A percentile compares a stretch with the other conserved stretches of the same genome.
phyloP scores from a whole-genome alignment of 2,329 filamentous ascomycete species.

The Exophiala spinifera region DNA sequence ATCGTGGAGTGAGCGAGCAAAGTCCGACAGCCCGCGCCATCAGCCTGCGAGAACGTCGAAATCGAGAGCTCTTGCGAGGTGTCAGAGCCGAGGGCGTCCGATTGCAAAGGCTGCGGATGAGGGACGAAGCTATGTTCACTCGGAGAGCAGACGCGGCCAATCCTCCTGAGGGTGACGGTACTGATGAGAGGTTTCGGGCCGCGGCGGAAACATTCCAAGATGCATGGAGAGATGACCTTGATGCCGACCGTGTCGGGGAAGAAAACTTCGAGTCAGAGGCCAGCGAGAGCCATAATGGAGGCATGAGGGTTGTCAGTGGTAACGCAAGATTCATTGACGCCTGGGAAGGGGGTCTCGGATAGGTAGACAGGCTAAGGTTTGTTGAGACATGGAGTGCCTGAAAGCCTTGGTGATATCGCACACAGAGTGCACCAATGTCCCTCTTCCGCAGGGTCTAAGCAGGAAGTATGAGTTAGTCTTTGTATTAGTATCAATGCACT shows the following conservation, averaged over 20 bases:
- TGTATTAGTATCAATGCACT: too few relatives aligned
- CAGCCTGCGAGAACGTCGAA: constrained; percentile 21
- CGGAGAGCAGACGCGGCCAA: constrained; percentile 2
- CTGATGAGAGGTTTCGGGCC: not conserved
- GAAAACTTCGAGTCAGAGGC: constrained; percentile 26
- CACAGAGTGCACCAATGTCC: too few relatives aligned
- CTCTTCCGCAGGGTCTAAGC: too few relatives aligned
- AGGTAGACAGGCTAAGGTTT: not conserved
- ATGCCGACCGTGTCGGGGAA: constrained; percentile 28
- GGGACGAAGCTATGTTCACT: constrained; percentile 15
- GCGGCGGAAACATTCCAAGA: constrained; percentile 7
- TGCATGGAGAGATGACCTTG: constrained; percentile 27
- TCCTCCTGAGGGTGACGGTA: not conserved
- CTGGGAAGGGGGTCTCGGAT: not conserved
- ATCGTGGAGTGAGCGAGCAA: constrained; percentile 12
- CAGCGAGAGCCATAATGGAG: not conserved
- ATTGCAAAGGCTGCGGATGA: constrained; percentile 16
- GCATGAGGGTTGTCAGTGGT: constrained; percentile 24
- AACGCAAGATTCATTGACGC: constrained; percentile 17
- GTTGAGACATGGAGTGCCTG: too few relatives aligned
- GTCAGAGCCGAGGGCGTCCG: constrained; percentile 19
- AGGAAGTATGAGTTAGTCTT: too few relatives aligned
- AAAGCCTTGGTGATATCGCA: too few relatives aligned
- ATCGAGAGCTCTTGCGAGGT: constrained; percentile 23
- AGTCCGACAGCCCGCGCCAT: constrained; percentile 24